Percentiles rank a stretch among this genome's conserved stretches.
These are phyloP conservation scores for Camellia japonica DNA, from an alignment of 148 eudicot species.

Conservation along the genomic window DNA sequence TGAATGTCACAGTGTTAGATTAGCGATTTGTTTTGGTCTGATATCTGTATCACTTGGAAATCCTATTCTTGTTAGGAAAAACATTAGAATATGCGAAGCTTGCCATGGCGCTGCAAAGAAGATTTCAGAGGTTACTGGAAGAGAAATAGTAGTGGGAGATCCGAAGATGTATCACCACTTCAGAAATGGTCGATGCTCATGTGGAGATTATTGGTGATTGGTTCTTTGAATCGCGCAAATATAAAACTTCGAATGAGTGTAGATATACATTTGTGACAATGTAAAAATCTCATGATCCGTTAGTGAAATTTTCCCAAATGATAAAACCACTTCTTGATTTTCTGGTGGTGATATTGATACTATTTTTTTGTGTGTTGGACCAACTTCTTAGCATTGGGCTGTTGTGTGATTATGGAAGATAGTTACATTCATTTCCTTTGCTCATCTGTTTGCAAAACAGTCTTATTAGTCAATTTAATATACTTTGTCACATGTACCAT, in stretches of 20 bases:
- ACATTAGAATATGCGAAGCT: constrained; percentile 55
- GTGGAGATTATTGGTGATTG: constrained; percentile 71
- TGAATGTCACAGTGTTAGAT: constrained; percentile 57
- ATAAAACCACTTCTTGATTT: neutral
- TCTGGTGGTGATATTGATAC: too few species aligned
- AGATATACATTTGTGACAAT: neutral
- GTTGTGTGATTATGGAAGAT: neutral
- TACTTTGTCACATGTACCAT: too few species aligned
- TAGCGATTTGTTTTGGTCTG: constrained; percentile 55
- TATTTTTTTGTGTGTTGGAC: neutral
- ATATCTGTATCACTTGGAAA: constrained; percentile 39
- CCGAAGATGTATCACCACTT: constrained; percentile 77
- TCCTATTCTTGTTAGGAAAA: constrained; percentile 55
- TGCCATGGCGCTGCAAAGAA: constrained; percentile 60
- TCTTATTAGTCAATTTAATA: neutral
- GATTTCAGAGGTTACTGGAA: constrained; percentile 41
- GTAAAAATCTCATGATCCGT: neutral
- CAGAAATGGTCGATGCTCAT: constrained; percentile 62
- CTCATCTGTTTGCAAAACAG: neutral
- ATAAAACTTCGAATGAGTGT: neutral
- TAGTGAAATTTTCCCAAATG: neutral
- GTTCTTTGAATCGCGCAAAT: neutral
- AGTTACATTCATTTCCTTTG: neutral
- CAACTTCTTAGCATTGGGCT: neutral
- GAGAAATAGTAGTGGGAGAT: constrained; percentile 76